phyloP scores from a whole-genome alignment of 2,329 filamentous ascomycete species.

The Arthrobotrys entomopaga region DNA sequence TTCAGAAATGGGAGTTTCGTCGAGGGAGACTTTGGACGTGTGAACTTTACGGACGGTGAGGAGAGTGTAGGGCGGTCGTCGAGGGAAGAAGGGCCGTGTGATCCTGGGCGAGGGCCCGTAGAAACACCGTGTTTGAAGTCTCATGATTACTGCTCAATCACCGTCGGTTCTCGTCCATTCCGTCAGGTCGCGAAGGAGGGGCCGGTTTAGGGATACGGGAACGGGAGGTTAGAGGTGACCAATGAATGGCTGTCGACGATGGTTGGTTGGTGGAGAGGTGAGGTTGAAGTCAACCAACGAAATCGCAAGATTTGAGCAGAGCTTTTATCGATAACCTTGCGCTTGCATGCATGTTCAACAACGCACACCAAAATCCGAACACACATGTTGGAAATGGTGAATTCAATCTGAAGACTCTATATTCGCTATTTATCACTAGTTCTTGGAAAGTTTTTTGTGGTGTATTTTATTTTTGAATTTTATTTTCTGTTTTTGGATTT shows the following conservation, averaged over 20 bases:
- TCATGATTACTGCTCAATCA: constrained; percentile 48
- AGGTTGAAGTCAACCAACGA: constrained; percentile 48
- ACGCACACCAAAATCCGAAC: too few relatives aligned
- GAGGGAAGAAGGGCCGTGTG: constrained; percentile 21
- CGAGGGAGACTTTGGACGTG: constrained; percentile 3
- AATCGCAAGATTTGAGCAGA: constrained; percentile 47
- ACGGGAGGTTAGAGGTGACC: constrained; percentile 30
- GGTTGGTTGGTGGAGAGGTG: constrained; percentile 49
- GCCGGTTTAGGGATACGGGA: constrained; percentile 46
- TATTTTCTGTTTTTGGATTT: constrained; percentile 45
- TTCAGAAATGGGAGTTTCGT: constrained; percentile 18
- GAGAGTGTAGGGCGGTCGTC: constrained; percentile 27
- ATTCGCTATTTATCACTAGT: constrained; percentile 5
- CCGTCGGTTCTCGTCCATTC: constrained; percentile 48
- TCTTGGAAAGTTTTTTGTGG: neutral
- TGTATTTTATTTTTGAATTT: constrained; percentile 39
- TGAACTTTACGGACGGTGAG: constrained; percentile 16
- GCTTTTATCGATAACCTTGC: constrained; percentile 54
- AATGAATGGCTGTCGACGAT: constrained; percentile 35
- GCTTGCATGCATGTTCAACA: too few relatives aligned
- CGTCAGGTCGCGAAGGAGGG: constrained; percentile 35
- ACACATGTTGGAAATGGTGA: too few relatives aligned
- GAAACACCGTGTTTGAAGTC: constrained; percentile 37
- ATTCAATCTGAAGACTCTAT: neutral
- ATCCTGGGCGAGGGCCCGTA: constrained; percentile 33